These are phyloP conservation scores for Stephania yunnanensis DNA, from an alignment of 164 flowering plant species.

Conservation along the genomic window DNA sequence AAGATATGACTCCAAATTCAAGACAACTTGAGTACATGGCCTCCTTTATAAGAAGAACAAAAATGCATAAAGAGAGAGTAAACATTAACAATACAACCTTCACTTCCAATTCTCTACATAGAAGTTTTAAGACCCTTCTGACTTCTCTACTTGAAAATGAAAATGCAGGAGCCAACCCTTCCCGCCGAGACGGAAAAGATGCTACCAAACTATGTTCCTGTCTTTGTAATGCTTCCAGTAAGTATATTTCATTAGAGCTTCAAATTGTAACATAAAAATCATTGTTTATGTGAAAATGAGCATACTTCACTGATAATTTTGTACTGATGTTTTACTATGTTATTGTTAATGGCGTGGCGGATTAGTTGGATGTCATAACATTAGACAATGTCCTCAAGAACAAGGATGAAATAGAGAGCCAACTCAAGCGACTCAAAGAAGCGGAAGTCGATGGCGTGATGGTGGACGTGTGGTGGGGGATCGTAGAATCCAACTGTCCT, in stretches of 20 bases:
- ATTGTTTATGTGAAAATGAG: background rate
- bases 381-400: conserved; percentile 41
- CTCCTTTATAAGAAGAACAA: background rate
- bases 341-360: background rate
- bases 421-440: conserved; percentile 48
- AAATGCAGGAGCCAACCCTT: conserved; percentile 34
- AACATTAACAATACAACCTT: background rate
- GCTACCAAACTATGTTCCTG: conserved; percentile 61
- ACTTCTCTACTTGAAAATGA: background rate
- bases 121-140: conserved; percentile 1
- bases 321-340: background rate
- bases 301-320: background rate
- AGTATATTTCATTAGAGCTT: background rate
- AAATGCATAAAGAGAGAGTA: background rate
- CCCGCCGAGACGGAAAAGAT: conserved; percentile 30
- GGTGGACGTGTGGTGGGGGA: conserved; percentile 97
- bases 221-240: conserved; percentile 61
- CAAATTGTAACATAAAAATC: background rate
- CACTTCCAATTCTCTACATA: conserved; percentile 3
- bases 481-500: conserved; percentile 64
- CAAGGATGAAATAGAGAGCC: conserved; percentile 35
- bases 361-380: conserved; percentile 58
- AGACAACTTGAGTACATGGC: background rate
- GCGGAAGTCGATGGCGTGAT: conserved; percentile 82
- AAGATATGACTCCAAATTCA: background rate